Conservation (phyloP, 1,139 yeast genomes). For the Suhomyces kunorum region DNA sequence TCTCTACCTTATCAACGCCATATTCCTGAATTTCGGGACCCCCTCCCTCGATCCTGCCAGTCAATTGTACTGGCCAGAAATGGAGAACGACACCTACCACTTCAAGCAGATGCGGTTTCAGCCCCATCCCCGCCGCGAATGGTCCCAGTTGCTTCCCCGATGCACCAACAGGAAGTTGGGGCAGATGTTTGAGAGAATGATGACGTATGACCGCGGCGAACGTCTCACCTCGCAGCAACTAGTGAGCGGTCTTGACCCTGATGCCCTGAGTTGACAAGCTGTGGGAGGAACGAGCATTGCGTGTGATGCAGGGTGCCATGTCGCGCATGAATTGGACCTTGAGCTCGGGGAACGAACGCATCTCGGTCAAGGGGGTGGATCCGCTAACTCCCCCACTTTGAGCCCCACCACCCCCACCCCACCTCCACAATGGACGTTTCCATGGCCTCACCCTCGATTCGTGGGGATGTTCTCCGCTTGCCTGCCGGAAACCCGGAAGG, state of each 20-base stretch:
- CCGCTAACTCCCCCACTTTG: not conserved
- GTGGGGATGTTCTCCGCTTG: not conserved
- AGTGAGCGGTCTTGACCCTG: no score
- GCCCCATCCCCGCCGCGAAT: slow-evolving; percentile 19
- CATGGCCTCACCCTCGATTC: not conserved
- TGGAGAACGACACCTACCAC: slow-evolving; percentile 33
- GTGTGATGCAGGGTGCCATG: no score
- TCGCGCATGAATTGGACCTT: no score
- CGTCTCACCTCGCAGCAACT: slow-evolving; percentile 8
- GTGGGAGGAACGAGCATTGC: no score
- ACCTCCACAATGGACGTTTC: not conserved
- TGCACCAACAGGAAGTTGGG: slow-evolving; percentile 21
- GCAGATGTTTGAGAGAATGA: slow-evolving; percentile 26
- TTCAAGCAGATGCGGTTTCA: slow-evolving; percentile 34
- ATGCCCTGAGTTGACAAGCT: no score
- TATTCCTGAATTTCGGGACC: slow-evolving; percentile 67
- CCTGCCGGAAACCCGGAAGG: not conserved
- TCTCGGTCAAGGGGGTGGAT: not conserved
- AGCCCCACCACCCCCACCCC: not conserved
- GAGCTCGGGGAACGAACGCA: no score
- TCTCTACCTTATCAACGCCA: slow-evolving; percentile 60
- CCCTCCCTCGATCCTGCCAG: slow-evolving; percentile 44
- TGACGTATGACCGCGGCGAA: slow-evolving; percentile 24
- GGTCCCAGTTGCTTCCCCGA: slow-evolving; percentile 28
- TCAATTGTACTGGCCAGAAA: slow-evolving; percentile 38